Evolutionary conservation across 106 monocot species (phyloP).

Genomic region (Platanthera zijinensis): DNA sequence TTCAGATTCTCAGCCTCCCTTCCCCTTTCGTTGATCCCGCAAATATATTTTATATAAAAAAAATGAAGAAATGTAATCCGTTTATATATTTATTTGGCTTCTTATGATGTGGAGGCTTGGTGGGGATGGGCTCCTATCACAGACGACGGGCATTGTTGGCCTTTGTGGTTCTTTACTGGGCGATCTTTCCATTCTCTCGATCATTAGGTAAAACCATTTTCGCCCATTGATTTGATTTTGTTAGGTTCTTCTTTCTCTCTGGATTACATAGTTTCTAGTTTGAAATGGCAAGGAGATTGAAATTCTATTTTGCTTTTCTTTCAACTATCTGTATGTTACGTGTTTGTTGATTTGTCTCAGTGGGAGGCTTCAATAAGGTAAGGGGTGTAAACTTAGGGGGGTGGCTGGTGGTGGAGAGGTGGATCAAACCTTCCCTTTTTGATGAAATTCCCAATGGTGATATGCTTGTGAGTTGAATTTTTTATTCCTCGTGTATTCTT

Average conservation of each 20-base stretch:
- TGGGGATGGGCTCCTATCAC: conserved; percentile 10
- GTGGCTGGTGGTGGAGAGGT: conserved; percentile 77
- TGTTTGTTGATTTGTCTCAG: conserved; percentile 23
- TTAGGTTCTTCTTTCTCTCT: neutral
- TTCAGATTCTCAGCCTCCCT: neutral
- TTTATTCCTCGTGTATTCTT: neutral
- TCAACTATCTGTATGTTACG: conserved; percentile 1
- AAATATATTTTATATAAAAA: neutral
- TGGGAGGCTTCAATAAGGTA: conserved; percentile 52
- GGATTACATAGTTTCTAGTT: conserved; percentile 1
- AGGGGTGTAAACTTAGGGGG: conserved; percentile 82
- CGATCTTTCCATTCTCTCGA: conserved; percentile 6
- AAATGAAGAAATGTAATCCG: neutral
- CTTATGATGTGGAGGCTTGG: conserved; percentile 1
- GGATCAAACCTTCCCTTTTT: conserved; percentile 81
- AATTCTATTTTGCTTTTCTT: neutral
- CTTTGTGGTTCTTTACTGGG: conserved; percentile 16
- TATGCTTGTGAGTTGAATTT: conserved; percentile 53
- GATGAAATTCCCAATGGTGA: conserved; percentile 87
- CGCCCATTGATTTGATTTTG: neutral
- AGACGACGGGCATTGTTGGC: conserved; percentile 8
- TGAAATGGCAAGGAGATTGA: neutral
- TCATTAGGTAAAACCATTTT: conserved; percentile 22
- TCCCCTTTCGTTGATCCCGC: neutral
- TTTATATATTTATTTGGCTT: neutral